Conservation (phyloP, 2,329 filamentous ascomycete genomes). For the Monosporascus sp. region DNA sequence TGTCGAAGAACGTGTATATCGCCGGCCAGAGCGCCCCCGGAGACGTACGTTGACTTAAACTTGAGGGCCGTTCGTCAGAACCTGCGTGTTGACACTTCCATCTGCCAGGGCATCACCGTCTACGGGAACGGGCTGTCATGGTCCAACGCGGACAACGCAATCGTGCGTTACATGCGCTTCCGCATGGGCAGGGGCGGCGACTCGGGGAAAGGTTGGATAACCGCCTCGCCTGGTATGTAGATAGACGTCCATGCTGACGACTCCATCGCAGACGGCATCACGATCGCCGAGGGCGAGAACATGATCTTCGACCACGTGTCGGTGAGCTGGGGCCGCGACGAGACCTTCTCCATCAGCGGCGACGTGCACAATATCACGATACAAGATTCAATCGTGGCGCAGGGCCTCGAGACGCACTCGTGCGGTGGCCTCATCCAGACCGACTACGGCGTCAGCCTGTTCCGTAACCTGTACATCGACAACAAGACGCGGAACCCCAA, state of each 20-base stretch:
- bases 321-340: conserved; percentile 49
- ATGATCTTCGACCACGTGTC: conserved; percentile 54
- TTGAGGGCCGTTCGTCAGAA: background rate
- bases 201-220: conserved; percentile 36
- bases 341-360: conserved; percentile 48
- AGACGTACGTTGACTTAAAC: conserved; percentile 27
- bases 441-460: conserved; percentile 42
- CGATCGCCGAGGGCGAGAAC: conserved; percentile 44
- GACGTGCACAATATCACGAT: conserved; percentile 43
- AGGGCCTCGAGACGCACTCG: conserved; percentile 47
- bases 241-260: background rate
- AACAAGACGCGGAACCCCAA: conserved; percentile 54
- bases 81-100: background rate
- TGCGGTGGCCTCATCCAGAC: conserved; percentile 48
- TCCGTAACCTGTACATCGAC: conserved; percentile 51
- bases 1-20: conserved; percentile 41
- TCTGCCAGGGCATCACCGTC: conserved; percentile 36
- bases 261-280: conserved; percentile 35
- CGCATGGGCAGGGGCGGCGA: conserved; percentile 46
- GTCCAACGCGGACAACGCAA: conserved; percentile 45
- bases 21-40: conserved; percentile 46
- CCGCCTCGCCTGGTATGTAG: background rate
- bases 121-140: conserved; percentile 51
- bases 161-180: conserved; percentile 50
- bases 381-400: conserved; percentile 47